These are phyloP conservation scores for Neocucurbitaria cava DNA, from an alignment of 2,329 filamentous ascomycete genomes.

Conservation along the genomic window DNA sequence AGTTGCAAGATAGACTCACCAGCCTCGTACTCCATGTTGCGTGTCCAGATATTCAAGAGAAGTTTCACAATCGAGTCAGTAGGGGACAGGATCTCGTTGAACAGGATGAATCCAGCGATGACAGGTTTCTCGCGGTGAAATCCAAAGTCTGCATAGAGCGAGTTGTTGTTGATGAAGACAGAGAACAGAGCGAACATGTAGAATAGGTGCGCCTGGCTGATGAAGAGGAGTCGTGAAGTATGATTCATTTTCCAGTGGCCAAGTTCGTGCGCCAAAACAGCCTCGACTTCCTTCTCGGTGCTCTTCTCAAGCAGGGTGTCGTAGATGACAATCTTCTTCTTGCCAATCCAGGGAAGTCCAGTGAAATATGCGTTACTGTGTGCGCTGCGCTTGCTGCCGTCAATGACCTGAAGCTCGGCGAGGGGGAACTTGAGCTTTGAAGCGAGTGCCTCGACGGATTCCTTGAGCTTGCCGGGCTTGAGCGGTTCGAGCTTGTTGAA, in stretches of 20 bases:
- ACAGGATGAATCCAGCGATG: conserved; percentile 96
- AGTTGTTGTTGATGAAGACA: conserved; percentile 94
- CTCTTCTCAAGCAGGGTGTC: conserved; percentile 98
- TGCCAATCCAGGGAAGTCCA: conserved; percentile 83
- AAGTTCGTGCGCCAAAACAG: conserved; percentile 92
- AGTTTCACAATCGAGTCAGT: conserved; percentile 96
- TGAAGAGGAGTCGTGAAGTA: conserved; percentile 88
- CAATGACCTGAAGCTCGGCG: conserved; percentile 91
- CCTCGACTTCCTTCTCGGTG: conserved; percentile 88
- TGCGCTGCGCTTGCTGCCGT: conserved; percentile 85
- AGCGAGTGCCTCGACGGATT: conserved; percentile 83
- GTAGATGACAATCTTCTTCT: conserved; percentile 99
- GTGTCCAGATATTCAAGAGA: conserved; percentile 92
- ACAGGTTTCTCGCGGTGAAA: conserved; percentile 85
- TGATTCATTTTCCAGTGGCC: conserved; percentile 97
- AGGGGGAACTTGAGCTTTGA: conserved; percentile 88
- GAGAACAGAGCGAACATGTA: conserved; percentile 98
- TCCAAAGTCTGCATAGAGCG: conserved; percentile 88
- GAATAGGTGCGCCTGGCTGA: conserved; percentile 85
- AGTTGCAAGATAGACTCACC: conserved; percentile 54
- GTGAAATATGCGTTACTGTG: conserved; percentile 97
- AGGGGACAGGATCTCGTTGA: conserved; percentile 93
- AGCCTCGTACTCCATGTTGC: conserved; percentile 95
- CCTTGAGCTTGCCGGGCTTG: conserved; percentile 85
- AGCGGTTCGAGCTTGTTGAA: conserved; percentile 99